These are phyloP conservation scores for Aureobasidium uvarum DNA, from an alignment of 2,329 filamentous ascomycete species.

Conservation along the genomic window DNA sequence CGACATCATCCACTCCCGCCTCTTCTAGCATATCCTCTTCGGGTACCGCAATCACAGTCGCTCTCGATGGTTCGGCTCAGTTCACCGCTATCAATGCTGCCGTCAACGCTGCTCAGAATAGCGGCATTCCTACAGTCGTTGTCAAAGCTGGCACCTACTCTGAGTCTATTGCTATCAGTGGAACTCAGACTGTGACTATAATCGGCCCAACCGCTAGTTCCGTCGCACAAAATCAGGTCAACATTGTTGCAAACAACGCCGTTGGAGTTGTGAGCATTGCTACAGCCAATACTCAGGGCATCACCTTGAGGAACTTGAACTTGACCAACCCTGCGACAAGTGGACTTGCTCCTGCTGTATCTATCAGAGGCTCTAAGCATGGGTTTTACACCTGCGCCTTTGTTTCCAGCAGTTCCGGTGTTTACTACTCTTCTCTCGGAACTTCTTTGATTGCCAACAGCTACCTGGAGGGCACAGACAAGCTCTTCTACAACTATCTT, in stretches of 20 bases:
- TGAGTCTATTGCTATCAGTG: conserved; percentile 44
- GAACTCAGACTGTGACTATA: conserved; percentile 46
- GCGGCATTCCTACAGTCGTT: conserved; percentile 46
- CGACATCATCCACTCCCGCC: conserved; percentile 25
- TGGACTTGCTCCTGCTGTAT: conserved; percentile 33
- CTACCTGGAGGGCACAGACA: conserved; percentile 48
- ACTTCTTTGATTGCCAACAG: conserved; percentile 46
- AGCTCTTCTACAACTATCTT: conserved; percentile 45
- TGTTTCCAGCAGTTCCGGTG: conserved; percentile 41
- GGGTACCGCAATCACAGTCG: conserved; percentile 44
- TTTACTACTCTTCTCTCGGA: conserved; percentile 37
- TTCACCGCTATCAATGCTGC: conserved; percentile 49
- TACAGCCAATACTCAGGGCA: conserved; percentile 37
- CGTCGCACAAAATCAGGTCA: conserved; percentile 43
- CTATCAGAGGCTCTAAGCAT: conserved; percentile 42
- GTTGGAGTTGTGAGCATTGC: conserved; percentile 36
- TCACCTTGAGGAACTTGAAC: conserved; percentile 44
- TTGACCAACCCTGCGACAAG: conserved; percentile 39
- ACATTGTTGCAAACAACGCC: conserved; percentile 35
- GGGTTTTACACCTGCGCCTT: conserved; percentile 49
- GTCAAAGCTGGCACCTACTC: conserved; percentile 49
- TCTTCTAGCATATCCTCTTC: conserved; percentile 22
- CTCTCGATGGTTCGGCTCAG: conserved; percentile 46
- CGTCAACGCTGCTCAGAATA: conserved; percentile 39
- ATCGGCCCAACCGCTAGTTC: conserved; percentile 39